Evolutionary conservation across 2,329 filamentous ascomycete genomes (phyloP), one percentile per base, ranked within the genome.

Genomic region (Karstenula rhodostoma): DNA sequence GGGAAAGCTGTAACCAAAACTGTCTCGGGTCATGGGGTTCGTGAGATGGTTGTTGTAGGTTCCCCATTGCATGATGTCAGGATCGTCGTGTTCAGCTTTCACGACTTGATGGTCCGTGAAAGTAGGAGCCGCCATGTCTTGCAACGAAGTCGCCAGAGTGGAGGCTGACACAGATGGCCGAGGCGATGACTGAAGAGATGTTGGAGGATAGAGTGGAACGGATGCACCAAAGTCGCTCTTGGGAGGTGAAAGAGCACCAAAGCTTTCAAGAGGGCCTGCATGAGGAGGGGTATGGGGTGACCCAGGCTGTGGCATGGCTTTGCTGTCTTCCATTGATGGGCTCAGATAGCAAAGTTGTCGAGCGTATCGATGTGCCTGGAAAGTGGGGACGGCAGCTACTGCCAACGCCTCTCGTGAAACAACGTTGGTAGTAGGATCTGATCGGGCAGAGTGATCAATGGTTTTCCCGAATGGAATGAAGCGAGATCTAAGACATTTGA

Each of bases 331-430:
- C 58, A 65, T 62, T 67, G 60, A 67, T 66, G 54, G 64, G 67
- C 27, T 60, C 63, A 29, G 55, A 57, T 29, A 54, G 51, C 50
- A 56, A 52, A 56, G 57, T 48, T 29, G 50, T 49, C 44, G 64
- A 66, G 58, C 57, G 66, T 71, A 65, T 70, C 52, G 61, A 25
- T 58, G 57, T 40, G 40, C 60, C 51, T 53, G 50, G 51, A 47
- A 65, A 60, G 57, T 65, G 54, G 59, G 58, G 60, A 63, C 62
- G 66, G 58, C 55, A 61, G 27, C 27, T 37, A 61, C 57, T 70
- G 71, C 70, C 74, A 77, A 64, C 71, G 65, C 58, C 53, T 47
- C 51, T 65, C 58, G 76, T 77, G 62, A 67, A 64, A 78, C 71
- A 60, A 63, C 44, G 59, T 60, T 61, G 69, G 50, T 71, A 67